Percentiles rank a stretch among this genome's conserved stretches.
phyloP scores from a whole-genome alignment of 1,139 yeast species.

The Candida freyschussii region DNA sequence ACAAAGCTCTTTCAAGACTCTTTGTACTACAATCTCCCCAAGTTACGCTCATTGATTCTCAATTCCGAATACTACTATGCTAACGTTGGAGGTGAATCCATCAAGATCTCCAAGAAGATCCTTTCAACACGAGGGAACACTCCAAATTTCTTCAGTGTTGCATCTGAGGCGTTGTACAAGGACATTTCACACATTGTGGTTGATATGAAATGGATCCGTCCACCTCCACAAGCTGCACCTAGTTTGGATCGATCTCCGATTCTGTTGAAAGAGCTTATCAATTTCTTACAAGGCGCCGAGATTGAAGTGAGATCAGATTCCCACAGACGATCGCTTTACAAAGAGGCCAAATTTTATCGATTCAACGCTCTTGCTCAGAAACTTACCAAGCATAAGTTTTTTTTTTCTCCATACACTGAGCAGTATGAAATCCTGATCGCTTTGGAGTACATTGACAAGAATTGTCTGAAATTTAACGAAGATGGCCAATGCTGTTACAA shows the following conservation, averaged over 20 bases:
- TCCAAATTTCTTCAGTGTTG: conserved; percentile 73
- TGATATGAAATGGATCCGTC: conserved; percentile 36
- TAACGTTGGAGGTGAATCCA: conserved; percentile 55
- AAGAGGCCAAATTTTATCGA: conserved; percentile 75
- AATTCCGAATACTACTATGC: conserved; percentile 53
- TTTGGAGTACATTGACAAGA: conserved; percentile 38
- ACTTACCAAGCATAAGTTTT: conserved; percentile 48
- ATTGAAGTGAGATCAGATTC: conserved; percentile 43
- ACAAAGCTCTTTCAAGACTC: conserved; percentile 70
- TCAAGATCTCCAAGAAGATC: conserved; percentile 53
- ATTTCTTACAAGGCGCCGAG: conserved; percentile 50
- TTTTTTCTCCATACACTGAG: conserved; percentile 45
- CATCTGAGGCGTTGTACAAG: conserved; percentile 45
- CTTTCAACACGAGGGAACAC: conserved; percentile 53
- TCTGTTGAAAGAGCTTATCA: conserved; percentile 57
- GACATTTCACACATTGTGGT: conserved; percentile 41
- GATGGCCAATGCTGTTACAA: too few relatives aligned
- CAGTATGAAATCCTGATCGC: conserved; percentile 41
- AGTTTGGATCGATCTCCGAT: conserved; percentile 50
- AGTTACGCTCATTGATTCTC: conserved; percentile 46
- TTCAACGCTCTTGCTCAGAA: conserved; percentile 72
- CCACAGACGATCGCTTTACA: conserved; percentile 52
- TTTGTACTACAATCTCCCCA: conserved; percentile 60
- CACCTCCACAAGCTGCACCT: conserved; percentile 76
- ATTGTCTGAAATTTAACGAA: too few relatives aligned